phyloP scores from a whole-genome alignment of 116 monocot species.

The Iris pallida region DNA sequence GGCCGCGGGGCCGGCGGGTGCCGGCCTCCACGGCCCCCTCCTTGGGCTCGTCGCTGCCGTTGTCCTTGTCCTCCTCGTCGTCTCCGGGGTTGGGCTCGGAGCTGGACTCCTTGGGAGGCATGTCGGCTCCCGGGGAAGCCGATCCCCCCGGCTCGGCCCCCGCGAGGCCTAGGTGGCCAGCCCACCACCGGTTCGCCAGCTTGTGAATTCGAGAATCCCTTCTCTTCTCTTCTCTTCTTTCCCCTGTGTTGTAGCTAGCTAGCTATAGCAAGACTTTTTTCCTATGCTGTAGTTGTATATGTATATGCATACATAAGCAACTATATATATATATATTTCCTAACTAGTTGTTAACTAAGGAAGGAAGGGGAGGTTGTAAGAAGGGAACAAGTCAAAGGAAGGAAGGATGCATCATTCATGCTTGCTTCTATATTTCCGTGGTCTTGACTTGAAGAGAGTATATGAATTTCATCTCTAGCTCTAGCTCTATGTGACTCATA shows the following conservation, averaged over 20 bases:
- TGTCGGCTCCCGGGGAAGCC: background rate
- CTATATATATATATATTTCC: too few species aligned
- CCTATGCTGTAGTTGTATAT: too few species aligned
- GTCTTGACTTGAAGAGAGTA: too few species aligned
- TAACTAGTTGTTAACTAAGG: too few species aligned
- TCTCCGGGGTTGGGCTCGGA: background rate
- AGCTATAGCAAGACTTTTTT: background rate
- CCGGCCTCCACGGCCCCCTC: slow-evolving; percentile 44
- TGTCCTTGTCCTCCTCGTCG: slow-evolving; percentile 17
- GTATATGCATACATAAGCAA: too few species aligned
- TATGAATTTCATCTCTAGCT: too few species aligned
- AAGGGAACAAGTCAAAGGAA: too few species aligned
- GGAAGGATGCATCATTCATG: too few species aligned
- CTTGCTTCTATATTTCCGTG: too few species aligned
- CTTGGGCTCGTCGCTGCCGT: slow-evolving; percentile 32
- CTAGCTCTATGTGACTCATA: too few species aligned
- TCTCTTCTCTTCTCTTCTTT: background rate
- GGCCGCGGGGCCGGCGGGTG: slow-evolving; percentile 49
- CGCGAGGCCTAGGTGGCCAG: slow-evolving; percentile 34
- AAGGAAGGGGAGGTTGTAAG: too few species aligned
- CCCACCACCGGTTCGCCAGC: slow-evolving; percentile 57
- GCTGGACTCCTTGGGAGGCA: background rate
- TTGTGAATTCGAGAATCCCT: too few species aligned
- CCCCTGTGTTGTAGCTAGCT: background rate
- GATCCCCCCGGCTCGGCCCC: slow-evolving; percentile 13